These are phyloP conservation scores for Xylariomycetidae sp. DNA, from an alignment of 2,329 filamentous ascomycete species.

Conservation along the genomic window DNA sequence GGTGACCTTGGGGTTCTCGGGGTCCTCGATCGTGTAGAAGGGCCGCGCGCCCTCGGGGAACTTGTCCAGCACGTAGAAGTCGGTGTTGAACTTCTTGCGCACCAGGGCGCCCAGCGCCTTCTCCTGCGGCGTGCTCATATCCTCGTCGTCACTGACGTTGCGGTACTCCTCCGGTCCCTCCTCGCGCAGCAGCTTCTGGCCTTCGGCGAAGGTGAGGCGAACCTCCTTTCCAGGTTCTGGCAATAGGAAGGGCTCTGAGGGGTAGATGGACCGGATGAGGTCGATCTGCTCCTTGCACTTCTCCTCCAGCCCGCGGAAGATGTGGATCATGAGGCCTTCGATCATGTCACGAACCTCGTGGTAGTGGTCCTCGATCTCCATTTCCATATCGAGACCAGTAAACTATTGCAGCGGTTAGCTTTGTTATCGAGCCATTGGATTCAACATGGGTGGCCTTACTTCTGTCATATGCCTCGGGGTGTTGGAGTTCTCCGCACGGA, in stretches of 20 bases:
- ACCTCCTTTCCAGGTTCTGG: slow-evolving; percentile 70
- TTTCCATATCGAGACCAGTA: slow-evolving; percentile 82
- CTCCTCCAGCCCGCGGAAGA: slow-evolving; percentile 68
- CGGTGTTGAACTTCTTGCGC: slow-evolving; percentile 82
- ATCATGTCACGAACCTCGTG: slow-evolving; percentile 67
- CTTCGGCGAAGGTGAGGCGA: slow-evolving; percentile 71
- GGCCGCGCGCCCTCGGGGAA: slow-evolving; percentile 85
- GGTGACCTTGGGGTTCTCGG: slow-evolving; percentile 49
- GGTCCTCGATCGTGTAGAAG: slow-evolving; percentile 76
- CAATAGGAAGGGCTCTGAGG: slow-evolving; percentile 71
- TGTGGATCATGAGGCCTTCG: slow-evolving; percentile 68
- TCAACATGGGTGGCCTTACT: slow-evolving; percentile 27
- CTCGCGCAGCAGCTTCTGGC: slow-evolving; percentile 68
- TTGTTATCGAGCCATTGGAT: neutral
- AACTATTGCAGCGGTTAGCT: slow-evolving; percentile 43
- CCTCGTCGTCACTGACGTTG: slow-evolving; percentile 69
- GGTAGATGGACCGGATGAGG: slow-evolving; percentile 65
- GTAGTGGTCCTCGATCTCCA: slow-evolving; percentile 78
- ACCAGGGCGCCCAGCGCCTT: slow-evolving; percentile 85
- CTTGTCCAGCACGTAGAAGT: slow-evolving; percentile 96
- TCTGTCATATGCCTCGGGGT: slow-evolving; percentile 82
- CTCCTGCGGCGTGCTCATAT: slow-evolving; percentile 75
- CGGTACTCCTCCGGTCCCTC: slow-evolving; percentile 62
- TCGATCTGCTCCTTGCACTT: slow-evolving; percentile 67
- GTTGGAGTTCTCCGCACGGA: slow-evolving; percentile 81